Evolutionary conservation across 2,329 filamentous ascomycete genomes (phyloP).

Genomic region (Lachnellula subtilissima): DNA sequence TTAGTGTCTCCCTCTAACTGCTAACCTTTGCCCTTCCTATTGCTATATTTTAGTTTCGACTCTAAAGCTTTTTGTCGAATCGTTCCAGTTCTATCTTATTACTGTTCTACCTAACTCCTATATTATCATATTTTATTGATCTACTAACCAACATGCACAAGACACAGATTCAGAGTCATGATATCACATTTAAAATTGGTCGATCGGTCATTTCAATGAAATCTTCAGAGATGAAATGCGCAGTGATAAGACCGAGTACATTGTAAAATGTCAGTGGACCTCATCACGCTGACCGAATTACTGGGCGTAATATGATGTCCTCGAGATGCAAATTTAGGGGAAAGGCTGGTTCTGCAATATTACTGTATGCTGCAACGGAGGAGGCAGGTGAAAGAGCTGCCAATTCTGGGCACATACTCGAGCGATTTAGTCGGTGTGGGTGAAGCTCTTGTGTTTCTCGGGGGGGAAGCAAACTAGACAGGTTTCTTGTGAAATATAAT

Average conservation of each 20-base stretch:
- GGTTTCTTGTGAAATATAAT: conserved; percentile 39
- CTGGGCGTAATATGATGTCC: conserved; percentile 21
- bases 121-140: conserved; percentile 37
- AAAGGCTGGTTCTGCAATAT: conserved; percentile 38
- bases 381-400: conserved; percentile 36
- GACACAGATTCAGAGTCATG: conserved; percentile 40
- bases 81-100: too few species aligned
- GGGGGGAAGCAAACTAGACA: conserved; percentile 42
- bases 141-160: conserved; percentile 34
- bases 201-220: conserved; percentile 39
- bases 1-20: too few species aligned
- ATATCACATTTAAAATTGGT: conserved; percentile 41
- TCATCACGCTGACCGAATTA: conserved; percentile 14
- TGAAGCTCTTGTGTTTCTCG: conserved; percentile 38
- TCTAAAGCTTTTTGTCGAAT: too few species aligned
- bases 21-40: too few species aligned
- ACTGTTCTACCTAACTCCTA: conserved; percentile 24
- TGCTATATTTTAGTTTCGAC: too few species aligned
- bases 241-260: conserved; percentile 38
- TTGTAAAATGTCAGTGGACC: conserved; percentile 41
- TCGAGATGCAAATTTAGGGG: conserved; percentile 30
- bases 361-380: conserved; percentile 35
- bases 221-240: conserved; percentile 38
- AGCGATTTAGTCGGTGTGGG: conserved; percentile 40
- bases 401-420: conserved; percentile 33